Percentiles rank a stretch among this genome's conserved stretches.
Conservation (phyloP, 108 stramenopile genomes). For the Aurantiochytrium sp. region DNA sequence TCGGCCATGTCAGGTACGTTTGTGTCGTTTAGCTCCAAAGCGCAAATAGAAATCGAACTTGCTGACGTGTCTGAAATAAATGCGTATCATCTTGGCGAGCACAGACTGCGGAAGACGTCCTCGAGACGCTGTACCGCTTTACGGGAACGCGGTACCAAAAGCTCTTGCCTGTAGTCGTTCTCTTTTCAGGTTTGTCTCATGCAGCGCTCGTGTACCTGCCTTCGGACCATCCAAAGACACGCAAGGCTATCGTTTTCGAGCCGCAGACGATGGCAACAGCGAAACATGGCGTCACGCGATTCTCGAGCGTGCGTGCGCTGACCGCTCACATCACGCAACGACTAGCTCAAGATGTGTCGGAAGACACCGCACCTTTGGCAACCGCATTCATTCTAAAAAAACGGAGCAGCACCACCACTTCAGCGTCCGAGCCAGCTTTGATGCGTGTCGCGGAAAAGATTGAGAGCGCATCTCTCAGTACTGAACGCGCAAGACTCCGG, state of each 20-base stretch:
- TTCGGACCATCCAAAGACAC: background rate
- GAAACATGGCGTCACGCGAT: background rate
- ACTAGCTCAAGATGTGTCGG: background rate
- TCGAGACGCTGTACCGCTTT: background rate
- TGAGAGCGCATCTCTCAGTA: no score
- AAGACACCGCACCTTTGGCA: background rate
- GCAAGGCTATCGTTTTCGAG: background rate
- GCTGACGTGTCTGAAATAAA: background rate
- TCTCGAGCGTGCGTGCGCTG: background rate
- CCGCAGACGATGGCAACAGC: background rate
- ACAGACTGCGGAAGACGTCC: background rate
- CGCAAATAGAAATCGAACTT: background rate
- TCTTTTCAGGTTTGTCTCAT: background rate
- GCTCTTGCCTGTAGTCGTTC: background rate
- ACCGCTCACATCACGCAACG: background rate
- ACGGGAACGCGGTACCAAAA: background rate
- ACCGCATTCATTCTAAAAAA: background rate
- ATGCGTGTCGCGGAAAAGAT: no score
- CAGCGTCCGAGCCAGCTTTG: background rate
- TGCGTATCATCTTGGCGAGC: background rate
- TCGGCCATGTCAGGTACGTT: background rate
- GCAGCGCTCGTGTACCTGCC: background rate
- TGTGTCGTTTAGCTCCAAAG: background rate
- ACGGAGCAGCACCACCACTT: background rate
- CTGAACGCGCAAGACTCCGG: no score